phyloP scores from a whole-genome alignment of 768 basidiomycete genomes.

The Serendipita indica region DNA sequence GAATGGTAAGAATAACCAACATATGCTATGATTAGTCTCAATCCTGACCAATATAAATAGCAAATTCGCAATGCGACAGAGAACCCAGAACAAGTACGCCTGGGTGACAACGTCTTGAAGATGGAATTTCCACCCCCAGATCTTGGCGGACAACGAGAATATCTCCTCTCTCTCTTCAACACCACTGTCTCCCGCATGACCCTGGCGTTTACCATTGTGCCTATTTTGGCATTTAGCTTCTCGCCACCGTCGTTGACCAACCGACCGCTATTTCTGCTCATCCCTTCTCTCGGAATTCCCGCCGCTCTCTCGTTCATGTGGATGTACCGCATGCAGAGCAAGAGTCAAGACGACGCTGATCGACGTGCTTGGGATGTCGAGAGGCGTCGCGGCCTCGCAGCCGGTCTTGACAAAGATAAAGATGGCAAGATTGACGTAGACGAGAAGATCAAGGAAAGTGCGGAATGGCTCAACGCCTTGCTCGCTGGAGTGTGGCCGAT shows the following conservation, averaged over 20 bases:
- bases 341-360: slow-evolving; percentile 2
- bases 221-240: neutral
- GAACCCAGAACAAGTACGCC: neutral
- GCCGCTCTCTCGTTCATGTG: neutral
- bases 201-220: slow-evolving; percentile 3
- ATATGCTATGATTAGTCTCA: too few species aligned
- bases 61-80: slow-evolving; percentile 6
- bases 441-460: slow-evolving; percentile 10
- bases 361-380: slow-evolving; percentile 7
- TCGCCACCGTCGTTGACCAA: slow-evolving; percentile 2
- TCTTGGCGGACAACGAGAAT: neutral
- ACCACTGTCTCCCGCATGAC: slow-evolving; percentile 1
- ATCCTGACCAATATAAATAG: neutral
- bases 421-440: slow-evolving; percentile 4
- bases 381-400: neutral
- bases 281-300: slow-evolving; percentile 8
- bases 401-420: slow-evolving; percentile 8
- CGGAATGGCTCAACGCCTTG: slow-evolving; percentile 10
- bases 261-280: slow-evolving; percentile 8
- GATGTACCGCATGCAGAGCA: slow-evolving; percentile 7
- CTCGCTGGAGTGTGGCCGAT: slow-evolving; percentile 8
- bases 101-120: slow-evolving; percentile 8
- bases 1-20: neutral
- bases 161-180: neutral
- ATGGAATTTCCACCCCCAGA: slow-evolving; percentile 11